Conservation (phyloP, 2,329 filamentous ascomycete genomes). For the Venturiaceae sp. region DNA sequence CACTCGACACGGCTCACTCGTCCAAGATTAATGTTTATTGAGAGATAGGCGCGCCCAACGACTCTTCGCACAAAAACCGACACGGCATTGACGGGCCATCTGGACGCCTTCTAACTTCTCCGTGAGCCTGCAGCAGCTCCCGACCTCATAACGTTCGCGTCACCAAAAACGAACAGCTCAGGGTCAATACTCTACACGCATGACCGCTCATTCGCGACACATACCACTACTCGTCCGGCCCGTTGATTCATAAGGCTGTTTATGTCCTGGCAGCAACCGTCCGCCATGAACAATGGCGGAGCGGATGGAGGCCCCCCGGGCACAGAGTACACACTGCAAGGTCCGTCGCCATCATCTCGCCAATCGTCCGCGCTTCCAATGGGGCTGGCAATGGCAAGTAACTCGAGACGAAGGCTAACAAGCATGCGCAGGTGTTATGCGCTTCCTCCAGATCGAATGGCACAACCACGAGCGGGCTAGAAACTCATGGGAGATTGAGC, state of each 20-base stretch:
- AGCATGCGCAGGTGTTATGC: constrained; percentile 71
- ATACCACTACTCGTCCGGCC: background rate
- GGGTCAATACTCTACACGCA: background rate
- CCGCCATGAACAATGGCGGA: constrained; percentile 48
- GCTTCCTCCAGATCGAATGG: constrained; percentile 98
- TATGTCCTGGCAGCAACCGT: constrained; percentile 65
- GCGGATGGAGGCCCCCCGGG: constrained; percentile 44
- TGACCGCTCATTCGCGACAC: background rate
- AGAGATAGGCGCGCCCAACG: background rate
- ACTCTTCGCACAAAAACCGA: background rate
- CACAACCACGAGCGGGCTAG: constrained; percentile 95
- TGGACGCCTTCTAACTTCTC: too few species aligned
- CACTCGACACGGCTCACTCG: background rate
- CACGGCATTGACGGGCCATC: too few species aligned
- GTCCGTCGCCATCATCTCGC: constrained; percentile 32
- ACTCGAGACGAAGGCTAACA: background rate
- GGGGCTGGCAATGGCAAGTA: background rate
- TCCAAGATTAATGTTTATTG: background rate
- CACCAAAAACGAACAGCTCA: background rate
- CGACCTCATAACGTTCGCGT: background rate
- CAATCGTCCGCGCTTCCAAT: background rate
- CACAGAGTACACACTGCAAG: constrained; percentile 65
- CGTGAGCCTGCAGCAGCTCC: background rate
- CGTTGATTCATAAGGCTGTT: background rate
- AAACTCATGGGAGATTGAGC: constrained; percentile 98